These are phyloP conservation scores for Hansenula sp. DNA, from an alignment of 1,139 yeast species.

Conservation along the genomic window DNA sequence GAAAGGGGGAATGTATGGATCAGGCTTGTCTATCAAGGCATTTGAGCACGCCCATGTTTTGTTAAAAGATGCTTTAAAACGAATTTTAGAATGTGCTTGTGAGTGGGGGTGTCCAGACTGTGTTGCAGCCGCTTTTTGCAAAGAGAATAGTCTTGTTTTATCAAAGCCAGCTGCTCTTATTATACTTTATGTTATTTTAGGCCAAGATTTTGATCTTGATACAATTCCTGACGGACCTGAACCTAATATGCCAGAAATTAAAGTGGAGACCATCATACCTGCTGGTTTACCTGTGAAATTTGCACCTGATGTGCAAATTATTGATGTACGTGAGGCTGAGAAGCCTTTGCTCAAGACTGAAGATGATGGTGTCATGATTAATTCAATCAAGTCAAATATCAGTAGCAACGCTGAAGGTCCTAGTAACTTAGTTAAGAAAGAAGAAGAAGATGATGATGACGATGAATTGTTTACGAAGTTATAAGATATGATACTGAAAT, in stretches of 20 bases:
- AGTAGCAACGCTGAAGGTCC: too few relatives aligned
- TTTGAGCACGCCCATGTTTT: slow-evolving; percentile 73
- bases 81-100: slow-evolving; percentile 68
- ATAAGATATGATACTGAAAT: background rate
- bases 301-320: slow-evolving; percentile 53
- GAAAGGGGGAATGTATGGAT: slow-evolving; percentile 72
- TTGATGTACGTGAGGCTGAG: slow-evolving; percentile 36
- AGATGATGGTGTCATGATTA: slow-evolving; percentile 9
- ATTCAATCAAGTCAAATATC: background rate
- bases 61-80: slow-evolving; percentile 50
- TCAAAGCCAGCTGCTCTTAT: slow-evolving; percentile 86
- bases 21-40: slow-evolving; percentile 75
- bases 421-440: background rate
- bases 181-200: slow-evolving; percentile 50
- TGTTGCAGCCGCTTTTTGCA: slow-evolving; percentile 73
- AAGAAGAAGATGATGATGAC: slow-evolving; percentile 4
- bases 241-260: slow-evolving; percentile 62
- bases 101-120: slow-evolving; percentile 89
- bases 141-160: slow-evolving; percentile 74
- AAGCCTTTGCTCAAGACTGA: slow-evolving; percentile 18
- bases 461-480: slow-evolving; percentile 5
- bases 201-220: slow-evolving; percentile 43
- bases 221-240: slow-evolving; percentile 78
- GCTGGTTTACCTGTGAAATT: slow-evolving; percentile 49
- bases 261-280: slow-evolving; percentile 64